phyloP scores from a whole-genome alignment of 495 filamentous ascomycete genomes.

The Penicillium robsamsonii region DNA sequence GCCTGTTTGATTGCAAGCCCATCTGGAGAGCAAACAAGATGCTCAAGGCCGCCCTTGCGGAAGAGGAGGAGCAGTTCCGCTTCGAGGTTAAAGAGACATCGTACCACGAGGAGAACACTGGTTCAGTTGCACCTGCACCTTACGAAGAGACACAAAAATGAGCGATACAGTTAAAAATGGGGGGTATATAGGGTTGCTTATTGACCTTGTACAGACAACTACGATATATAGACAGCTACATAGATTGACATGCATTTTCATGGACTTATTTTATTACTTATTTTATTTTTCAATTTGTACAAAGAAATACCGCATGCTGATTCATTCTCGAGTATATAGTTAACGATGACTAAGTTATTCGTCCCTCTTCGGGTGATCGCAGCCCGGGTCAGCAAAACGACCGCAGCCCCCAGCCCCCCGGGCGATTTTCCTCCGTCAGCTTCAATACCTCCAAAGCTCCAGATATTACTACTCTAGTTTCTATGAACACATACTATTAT shows the following conservation, averaged over 20 bases:
- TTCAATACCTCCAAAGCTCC: background rate
- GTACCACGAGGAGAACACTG: constrained; percentile 23
- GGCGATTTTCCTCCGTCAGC: background rate
- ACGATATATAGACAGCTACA: constrained; percentile 4
- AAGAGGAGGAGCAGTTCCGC: constrained; percentile 39
- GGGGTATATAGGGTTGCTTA: background rate
- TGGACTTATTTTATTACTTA: background rate
- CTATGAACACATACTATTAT: too few species aligned
- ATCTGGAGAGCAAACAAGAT: constrained; percentile 52
- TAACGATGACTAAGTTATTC: too few species aligned
- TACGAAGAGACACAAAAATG: background rate
- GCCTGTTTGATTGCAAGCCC: constrained; percentile 57
- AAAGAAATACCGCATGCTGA: background rate
- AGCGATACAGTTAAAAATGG: constrained; percentile 1
- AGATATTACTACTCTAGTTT: too few species aligned
- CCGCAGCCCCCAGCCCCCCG: too few species aligned
- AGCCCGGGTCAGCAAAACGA: background rate
- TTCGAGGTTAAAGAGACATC: constrained; percentile 31
- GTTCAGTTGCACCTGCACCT: background rate
- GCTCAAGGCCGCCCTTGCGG: constrained; percentile 24
- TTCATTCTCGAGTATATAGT: background rate
- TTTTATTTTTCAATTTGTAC: background rate
- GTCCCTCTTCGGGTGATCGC: background rate
- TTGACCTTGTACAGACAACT: background rate
- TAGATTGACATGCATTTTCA: background rate